Evolutionary conservation across 768 basidiomycete species (phyloP).

Genomic region (Daedalea quercina): DNA sequence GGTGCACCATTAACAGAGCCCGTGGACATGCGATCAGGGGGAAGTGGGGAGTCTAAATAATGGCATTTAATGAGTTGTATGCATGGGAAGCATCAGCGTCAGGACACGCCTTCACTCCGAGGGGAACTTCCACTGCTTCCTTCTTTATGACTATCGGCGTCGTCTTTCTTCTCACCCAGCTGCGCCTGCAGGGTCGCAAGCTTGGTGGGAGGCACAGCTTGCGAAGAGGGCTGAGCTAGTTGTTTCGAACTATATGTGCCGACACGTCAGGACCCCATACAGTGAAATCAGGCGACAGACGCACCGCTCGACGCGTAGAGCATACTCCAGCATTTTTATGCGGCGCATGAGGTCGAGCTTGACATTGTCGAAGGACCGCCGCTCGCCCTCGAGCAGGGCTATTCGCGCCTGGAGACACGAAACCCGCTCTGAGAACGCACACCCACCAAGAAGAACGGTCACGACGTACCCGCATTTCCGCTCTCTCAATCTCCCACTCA

Average conservation of each 20-base stretch:
- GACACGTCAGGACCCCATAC: conserved; percentile 28
- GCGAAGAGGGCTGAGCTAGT: conserved; percentile 51
- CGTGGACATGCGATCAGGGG: conserved; percentile 48
- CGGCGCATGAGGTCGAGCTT: conserved; percentile 93
- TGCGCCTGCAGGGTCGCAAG: conserved; percentile 54
- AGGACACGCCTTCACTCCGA: conserved; percentile 66
- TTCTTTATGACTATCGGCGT: conserved; percentile 65
- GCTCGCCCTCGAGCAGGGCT: conserved; percentile 93
- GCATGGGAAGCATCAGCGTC: conserved; percentile 5
- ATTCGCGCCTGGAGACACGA: conserved; percentile 73
- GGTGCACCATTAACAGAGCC: conserved; percentile 48
- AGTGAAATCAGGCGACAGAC: conserved; percentile 22
- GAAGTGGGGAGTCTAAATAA: conserved; percentile 60
- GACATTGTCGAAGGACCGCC: conserved; percentile 94
- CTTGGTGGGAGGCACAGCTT: conserved; percentile 61
- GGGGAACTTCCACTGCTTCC: conserved; percentile 81
- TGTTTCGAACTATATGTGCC: conserved; percentile 69
- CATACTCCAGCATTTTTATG: conserved; percentile 99
- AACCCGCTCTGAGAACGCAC: not conserved
- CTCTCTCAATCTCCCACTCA: conserved; percentile 99
- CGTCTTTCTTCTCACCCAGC: conserved; percentile 52
- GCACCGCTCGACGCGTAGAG: conserved; percentile 91
- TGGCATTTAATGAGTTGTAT: conserved; percentile 9
- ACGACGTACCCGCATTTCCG: conserved; percentile 90
- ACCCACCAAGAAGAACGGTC: not conserved